Evolutionary conservation across 768 basidiomycete species (phyloP), one percentile per base, ranked within the genome.

Genomic region (Wakefieldia striispora): DNA sequence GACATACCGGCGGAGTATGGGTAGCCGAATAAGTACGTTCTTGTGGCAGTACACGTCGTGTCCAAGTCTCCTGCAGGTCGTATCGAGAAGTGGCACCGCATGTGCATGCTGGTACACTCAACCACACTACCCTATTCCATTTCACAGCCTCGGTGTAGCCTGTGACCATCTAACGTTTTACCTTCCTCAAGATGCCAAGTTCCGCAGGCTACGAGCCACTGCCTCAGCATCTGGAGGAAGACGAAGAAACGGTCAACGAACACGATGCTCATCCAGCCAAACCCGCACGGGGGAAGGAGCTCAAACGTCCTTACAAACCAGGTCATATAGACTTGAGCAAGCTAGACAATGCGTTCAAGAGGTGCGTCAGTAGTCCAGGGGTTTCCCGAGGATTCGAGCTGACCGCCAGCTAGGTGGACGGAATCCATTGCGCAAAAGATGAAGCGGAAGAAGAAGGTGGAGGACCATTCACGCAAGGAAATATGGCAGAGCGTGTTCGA

Each of bases 361-460:
- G 87, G 84, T 83, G 41, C 36, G 72, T 37, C 39, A 10, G 27
- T 19, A 20, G 14, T 19, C 50, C 33, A 33, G 33, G 14, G 10
- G 11, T 26, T 21, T 27, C 36, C 36, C 20, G 9, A 45, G 27
- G 41, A n/a, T 36, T 31, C 44, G 24, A 31, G 35, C 27, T 53
- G 43, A 45, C 40, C 35, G 10, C 38, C 45, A 11, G 37, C 19
- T 21, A 88, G 88, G 63, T 93, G 90, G 90, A 92, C 90, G 12
- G 83, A 88, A 59, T 86, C 85, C 46, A 91, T 93, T 57, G 85
- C 90, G 1, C 84, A 90, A 70, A 89, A 87, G 68, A 81, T 93
- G 44, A 88, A 86, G 57, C 80, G 86, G 49, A 89, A 87, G 71
- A 86, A 83, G 75, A 88, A 84, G 57, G 74, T 75, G 14, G 75